phyloP scores from a whole-genome alignment of 345 rosid genomes.

The Angophora floribunda region DNA sequence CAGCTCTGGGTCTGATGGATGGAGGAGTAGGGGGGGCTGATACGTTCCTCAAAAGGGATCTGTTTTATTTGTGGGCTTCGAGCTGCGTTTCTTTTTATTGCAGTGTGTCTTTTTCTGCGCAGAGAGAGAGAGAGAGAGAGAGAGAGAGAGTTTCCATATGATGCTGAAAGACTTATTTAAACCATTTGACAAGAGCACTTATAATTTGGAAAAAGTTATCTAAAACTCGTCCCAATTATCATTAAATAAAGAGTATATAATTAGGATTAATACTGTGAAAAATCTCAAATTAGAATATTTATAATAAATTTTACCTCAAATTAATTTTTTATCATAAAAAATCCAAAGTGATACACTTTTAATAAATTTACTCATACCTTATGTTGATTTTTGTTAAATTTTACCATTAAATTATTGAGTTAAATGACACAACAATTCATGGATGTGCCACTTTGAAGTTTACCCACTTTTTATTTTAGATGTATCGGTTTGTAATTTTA shows the following conservation, averaged over 20 bases:
- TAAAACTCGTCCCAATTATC: neutral
- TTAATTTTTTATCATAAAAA: too few species aligned
- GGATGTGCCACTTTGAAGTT: too few species aligned
- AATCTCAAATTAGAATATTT: too few species aligned
- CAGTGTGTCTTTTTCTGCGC: neutral
- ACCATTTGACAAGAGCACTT: neutral
- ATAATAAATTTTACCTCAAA: neutral
- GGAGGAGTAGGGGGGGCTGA: neutral
- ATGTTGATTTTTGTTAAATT: too few species aligned
- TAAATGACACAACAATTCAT: too few species aligned
- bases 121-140: neutral
- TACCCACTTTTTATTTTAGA: too few species aligned
- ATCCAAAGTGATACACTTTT: too few species aligned
- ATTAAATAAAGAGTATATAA: neutral
- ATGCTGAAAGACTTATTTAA: neutral
- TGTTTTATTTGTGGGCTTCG: neutral
- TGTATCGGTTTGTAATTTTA: too few species aligned
- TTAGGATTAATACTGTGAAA: neutral
- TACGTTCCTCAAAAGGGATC: neutral
- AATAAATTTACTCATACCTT: too few species aligned
- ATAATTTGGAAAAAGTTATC: neutral
- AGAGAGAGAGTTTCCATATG: neutral
- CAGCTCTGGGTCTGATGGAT: neutral
- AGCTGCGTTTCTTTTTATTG: neutral
- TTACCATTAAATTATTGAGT: too few species aligned